Percentiles rank a stretch among this genome's conserved stretches.
These are phyloP conservation scores for Proliferodiscus dingleyae DNA, from an alignment of 2,329 filamentous ascomycete genomes.

Conservation along the genomic window DNA sequence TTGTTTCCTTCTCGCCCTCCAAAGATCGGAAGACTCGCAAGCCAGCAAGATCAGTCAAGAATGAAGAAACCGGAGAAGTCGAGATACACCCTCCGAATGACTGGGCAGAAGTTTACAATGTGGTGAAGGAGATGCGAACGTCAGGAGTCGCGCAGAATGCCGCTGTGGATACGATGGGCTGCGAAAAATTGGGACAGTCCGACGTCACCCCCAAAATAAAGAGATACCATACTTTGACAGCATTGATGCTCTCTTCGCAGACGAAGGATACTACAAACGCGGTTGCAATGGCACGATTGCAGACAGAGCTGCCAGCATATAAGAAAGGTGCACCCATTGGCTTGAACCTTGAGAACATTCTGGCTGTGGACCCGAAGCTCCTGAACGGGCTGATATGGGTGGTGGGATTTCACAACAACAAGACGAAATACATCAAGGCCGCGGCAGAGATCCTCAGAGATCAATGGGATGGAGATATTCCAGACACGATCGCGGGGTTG, in stretches of 20 bases:
- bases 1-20: constrained; percentile 23
- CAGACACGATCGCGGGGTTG: constrained; percentile 58
- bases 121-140: constrained; percentile 71
- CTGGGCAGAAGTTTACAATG: constrained; percentile 78
- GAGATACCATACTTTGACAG: constrained; percentile 63
- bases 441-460: constrained; percentile 58
- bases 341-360: constrained; percentile 58
- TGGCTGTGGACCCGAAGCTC: constrained; percentile 51
- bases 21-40: constrained; percentile 38
- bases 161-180: constrained; percentile 97
- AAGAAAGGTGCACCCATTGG: constrained; percentile 34
- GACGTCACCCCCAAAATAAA: constrained; percentile 45
- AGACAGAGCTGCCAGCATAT: constrained; percentile 50
- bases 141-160: constrained; percentile 60
- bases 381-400: constrained; percentile 62
- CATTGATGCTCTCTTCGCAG: constrained; percentile 68
- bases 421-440: constrained; percentile 66
- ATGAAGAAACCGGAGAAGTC: constrained; percentile 37
- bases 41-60: constrained; percentile 41
- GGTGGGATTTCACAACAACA: constrained; percentile 73
- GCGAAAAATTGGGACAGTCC: constrained; percentile 66
- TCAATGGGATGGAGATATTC: constrained; percentile 59
- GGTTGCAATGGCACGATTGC: constrained; percentile 60
- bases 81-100: constrained; percentile 60
- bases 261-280: constrained; percentile 71